Conservation (phyloP, 1,284 basidiomycete species). For the Ceratobasidium theobromae region DNA sequence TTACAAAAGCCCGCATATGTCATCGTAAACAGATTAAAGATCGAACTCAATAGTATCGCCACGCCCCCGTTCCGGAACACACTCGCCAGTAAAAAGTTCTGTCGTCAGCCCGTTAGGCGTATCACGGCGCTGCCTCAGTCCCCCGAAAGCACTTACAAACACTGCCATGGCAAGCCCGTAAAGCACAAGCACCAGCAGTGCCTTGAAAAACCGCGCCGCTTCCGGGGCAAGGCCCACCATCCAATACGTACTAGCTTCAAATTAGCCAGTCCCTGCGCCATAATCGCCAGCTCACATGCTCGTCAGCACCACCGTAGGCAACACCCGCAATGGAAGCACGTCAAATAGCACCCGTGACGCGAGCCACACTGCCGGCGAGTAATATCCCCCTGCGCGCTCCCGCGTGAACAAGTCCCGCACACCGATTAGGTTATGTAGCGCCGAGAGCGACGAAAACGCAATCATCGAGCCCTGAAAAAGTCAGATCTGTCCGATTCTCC, state of each 20-base stretch:
- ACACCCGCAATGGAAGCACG: conserved; percentile 76
- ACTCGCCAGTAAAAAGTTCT: conserved; percentile 87
- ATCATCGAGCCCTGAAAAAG: conserved; percentile 69
- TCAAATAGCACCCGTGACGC: conserved; percentile 83
- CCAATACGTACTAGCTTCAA: conserved; percentile 71
- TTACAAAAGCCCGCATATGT: conserved; percentile 76
- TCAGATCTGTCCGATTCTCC: not conserved
- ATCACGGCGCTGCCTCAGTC: not conserved
- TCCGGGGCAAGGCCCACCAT: conserved; percentile 82
- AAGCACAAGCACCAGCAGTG: conserved; percentile 71
- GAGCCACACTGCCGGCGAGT: conserved; percentile 85
- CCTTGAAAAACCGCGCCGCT: conserved; percentile 78
- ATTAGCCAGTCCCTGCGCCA: not conserved
- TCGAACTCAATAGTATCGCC: conserved; percentile 78
- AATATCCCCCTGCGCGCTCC: conserved; percentile 79
- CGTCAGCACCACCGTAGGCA: conserved; percentile 80
- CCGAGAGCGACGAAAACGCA: conserved; percentile 84
- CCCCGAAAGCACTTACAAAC: conserved; percentile 56
- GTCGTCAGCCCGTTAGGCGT: conserved; percentile 7
- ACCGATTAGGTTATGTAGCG: conserved; percentile 81
- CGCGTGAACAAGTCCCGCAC: conserved; percentile 81
- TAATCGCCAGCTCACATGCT: conserved; percentile 59
- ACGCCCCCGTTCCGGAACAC: conserved; percentile 81
- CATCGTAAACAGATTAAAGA: conserved; percentile 74
- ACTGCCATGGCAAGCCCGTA: conserved; percentile 82